Evolutionary conservation across 352 stramenopile species (phyloP).

Genomic region (Globisporangium takayamanum): DNA sequence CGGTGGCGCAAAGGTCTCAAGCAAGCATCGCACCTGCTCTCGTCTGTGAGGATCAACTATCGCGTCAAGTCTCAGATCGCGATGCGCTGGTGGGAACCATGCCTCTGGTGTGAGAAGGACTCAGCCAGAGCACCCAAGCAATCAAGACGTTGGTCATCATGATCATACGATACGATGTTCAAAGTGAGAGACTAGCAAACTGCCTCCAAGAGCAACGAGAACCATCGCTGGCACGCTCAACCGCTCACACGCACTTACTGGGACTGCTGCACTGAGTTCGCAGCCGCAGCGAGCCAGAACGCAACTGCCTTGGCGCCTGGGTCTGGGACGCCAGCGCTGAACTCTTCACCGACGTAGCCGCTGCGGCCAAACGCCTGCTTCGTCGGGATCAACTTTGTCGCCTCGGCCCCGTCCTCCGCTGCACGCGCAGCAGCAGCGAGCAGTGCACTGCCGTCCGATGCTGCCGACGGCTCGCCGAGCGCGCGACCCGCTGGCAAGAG

Average conservation of each 20-base stretch:
- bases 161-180: no score
- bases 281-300: slow-evolving; percentile 80
- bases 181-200: no score
- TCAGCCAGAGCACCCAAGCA: no score
- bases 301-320: slow-evolving; percentile 92
- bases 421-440: slow-evolving; percentile 52
- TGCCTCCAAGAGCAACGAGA: no score
- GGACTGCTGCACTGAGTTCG: slow-evolving; percentile 29
- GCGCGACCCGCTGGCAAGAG: slow-evolving; percentile 83
- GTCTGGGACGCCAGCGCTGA: slow-evolving; percentile 86
- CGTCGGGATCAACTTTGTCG: slow-evolving; percentile 86
- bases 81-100: no score
- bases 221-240: no score
- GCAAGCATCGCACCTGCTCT: no score
- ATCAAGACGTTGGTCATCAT: no score
- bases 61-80: no score
- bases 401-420: slow-evolving; percentile 85
- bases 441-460: slow-evolving; percentile 21
- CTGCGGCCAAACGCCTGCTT: slow-evolving; percentile 62
- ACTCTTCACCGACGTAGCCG: slow-evolving; percentile 89
- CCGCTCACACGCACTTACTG: slow-evolving; percentile 2
- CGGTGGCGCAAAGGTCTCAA: no score
- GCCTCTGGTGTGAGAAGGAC: no score
- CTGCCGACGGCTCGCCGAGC: slow-evolving; percentile 18
- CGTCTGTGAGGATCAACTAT: no score